Base-by-base conservation (phyloP, 2,329 filamentous ascomycete genomes). In the Venturia asperata region DNA sequence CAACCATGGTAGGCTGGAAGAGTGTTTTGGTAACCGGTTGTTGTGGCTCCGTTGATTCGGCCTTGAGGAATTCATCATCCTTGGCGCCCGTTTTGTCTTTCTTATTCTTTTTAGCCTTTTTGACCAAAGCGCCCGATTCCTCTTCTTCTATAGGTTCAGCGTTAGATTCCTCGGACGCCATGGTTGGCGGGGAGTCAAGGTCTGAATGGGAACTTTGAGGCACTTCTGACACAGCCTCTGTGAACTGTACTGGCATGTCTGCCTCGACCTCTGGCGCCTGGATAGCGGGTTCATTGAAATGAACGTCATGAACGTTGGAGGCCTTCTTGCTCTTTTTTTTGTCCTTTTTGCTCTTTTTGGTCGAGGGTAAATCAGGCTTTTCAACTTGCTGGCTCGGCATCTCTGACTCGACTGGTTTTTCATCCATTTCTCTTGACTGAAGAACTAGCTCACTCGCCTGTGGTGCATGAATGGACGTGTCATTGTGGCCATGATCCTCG, bases 291-390 rank as follows among this genome's bases (percentile, higher is more conserved):
- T 55, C 49, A 17, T 34, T 19, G 17, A 17, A 19, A 13, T n/a
- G 9, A 30, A 55, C 17, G 27, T 55, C 27, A 17, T 55, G 24
- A 30, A 2, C 24, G 3, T 42, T 41, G 2, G n/a, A 1, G 5
- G 11, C 6, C 34, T 45, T 43, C 41, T 63, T 72, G 69, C 62
- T n/a, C 52, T 49, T 63, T 24, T 63, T 63, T 9, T 47, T 37
- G 34, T 49, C 24, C 21, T 49, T 63, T 15, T 37, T 55, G 21
- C 76, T 79, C 72, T 76, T 79, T 56, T 73, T 76, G 63, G 56
- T 64, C 15, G 13, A 64, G n/a, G 37, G 55, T 63, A 17, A 42
- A 24, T 43, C 49, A 21, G 21, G 24, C 34, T 39, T 41, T 65
- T 67, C 68, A 43, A 58, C 41, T 19, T 45, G 47, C 61, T 43